Base-by-base conservation (phyloP, 176 grass and related monocot species). In the Triticum turgidum region DNA sequence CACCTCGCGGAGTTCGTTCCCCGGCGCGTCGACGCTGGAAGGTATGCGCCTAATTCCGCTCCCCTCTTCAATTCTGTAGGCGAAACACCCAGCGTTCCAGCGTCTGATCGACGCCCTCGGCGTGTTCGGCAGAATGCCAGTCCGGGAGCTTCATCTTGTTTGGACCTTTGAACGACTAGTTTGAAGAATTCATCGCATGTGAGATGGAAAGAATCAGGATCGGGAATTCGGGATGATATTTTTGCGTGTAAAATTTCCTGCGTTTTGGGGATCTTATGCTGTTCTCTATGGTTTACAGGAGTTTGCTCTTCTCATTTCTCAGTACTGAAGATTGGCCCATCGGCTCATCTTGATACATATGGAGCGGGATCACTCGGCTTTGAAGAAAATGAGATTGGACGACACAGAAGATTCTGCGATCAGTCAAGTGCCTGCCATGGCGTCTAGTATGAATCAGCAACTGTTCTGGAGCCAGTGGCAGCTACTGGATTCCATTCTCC, bases 401-500 rank as follows among this genome's bases (percentile, higher is more conserved):
- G 9, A 86, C 14, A n/a, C 64, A 8, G 33, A 47, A 18, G 90
- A 90, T 41, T 83, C 54, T 44, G 67, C 24, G 11, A 72, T 86
- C 37, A 65, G 74, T n/a, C 83, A 66, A 85, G 82, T 15, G 9
- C 17, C 25, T 42, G 76, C 59, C 13, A 61, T 11, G 13, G 11
- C 56, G 25, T 7, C 13, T 17, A 33, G 59, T 0, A n/a, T 15
- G 69, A 78, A 76, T 17, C 83, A 73, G 1, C 66, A 91, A 42
- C 64, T 92, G 21, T 76, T 82, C 21, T 96, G 96, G 93, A 96
- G 74, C 45, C 91, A 98, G 76, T 98, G 93, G 96, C 96, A 96
- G 74, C 80, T 98, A 7, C 81, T 96, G 33, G 96, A 98, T 71
- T 98, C 96, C 39, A 80, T 98, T 24, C 93, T 98, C 75, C 96